Evolutionary conservation across 192 early-diverging fungal species (phyloP).

Genomic region (Piromyces finnis): DNA sequence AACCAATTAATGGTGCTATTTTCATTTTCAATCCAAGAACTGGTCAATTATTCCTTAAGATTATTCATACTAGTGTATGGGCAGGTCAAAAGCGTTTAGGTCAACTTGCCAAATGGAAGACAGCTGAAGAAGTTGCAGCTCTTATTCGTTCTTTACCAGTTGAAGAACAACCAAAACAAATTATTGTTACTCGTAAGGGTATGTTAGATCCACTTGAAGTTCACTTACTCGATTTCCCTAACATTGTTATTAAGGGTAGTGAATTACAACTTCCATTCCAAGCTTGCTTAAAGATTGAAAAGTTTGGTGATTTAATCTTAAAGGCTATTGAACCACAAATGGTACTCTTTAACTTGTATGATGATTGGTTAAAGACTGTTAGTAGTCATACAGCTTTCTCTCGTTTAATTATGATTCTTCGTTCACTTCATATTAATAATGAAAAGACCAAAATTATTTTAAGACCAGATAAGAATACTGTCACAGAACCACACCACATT

Average conservation of each 20-base stretch:
- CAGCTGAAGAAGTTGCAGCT: conserved; percentile 98
- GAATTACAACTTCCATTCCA: conserved; percentile 97
- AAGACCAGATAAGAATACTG: conserved; percentile 79
- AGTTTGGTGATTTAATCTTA: conserved; percentile 95
- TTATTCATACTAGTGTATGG: conserved; percentile 99
- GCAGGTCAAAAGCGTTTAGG: conserved; percentile 97
- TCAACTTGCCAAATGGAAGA: conserved; percentile 99
- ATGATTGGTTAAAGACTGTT: conserved; percentile 91
- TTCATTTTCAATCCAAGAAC: conserved; percentile 98
- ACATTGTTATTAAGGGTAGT: conserved; percentile 95
- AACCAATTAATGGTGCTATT: conserved; percentile 97
- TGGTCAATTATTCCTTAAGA: conserved; percentile 95
- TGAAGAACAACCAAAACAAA: conserved; percentile 98
- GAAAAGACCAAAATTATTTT: conserved; percentile 95
- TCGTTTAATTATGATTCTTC: conserved; percentile 84
- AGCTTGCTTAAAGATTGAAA: conserved; percentile 92
- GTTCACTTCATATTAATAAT: conserved; percentile 93
- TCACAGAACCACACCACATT: conserved; percentile 90
- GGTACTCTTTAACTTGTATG: conserved; percentile 65
- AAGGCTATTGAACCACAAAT: conserved; percentile 98
- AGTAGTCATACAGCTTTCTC: conserved; percentile 97
- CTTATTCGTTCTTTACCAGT: conserved; percentile 94
- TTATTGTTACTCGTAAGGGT: conserved; percentile 97
- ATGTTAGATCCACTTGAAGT: conserved; percentile 99
- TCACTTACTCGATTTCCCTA: conserved; percentile 90